Percentiles rank a stretch among this genome's conserved stretches.
Evolutionary conservation across 2,329 filamentous ascomycete species (phyloP).

Genomic region (Paecilomyces dactylethromorphus): DNA sequence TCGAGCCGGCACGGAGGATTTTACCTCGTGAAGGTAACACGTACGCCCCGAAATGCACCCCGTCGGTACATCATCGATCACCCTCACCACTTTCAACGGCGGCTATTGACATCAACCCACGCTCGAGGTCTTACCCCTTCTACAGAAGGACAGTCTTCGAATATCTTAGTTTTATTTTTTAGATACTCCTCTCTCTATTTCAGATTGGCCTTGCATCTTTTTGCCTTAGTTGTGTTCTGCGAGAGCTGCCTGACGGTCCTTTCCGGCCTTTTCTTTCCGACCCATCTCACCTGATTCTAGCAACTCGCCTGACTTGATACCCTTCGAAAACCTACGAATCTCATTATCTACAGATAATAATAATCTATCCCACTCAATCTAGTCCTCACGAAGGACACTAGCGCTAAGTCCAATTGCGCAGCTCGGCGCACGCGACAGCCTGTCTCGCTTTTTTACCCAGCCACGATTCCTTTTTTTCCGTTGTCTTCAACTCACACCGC

Average conservation of each 20-base stretch:
- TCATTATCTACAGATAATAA: background rate
- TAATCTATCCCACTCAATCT: background rate
- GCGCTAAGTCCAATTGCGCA: background rate
- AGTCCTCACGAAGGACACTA: background rate
- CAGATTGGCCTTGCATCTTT: background rate
- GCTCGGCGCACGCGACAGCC: background rate
- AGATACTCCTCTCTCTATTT: background rate
- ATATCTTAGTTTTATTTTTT: background rate
- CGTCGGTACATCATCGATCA: background rate
- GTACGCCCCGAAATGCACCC: background rate
- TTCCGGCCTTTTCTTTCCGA: constrained; percentile 2
- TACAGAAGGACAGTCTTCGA: background rate
- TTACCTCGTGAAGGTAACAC: background rate
- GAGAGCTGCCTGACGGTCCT: background rate
- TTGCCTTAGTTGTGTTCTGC: background rate
- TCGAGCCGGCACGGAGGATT: background rate
- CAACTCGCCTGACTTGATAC: background rate
- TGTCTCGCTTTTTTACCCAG: background rate
- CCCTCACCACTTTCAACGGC: background rate
- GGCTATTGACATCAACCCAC: background rate
- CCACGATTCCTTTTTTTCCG: background rate
- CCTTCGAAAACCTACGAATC: background rate
- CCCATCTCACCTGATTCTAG: background rate
- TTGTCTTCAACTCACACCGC: background rate
- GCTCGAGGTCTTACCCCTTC: background rate